phyloP scores from a whole-genome alignment of 164 flowering plant genomes.

The Annona squamosa region DNA sequence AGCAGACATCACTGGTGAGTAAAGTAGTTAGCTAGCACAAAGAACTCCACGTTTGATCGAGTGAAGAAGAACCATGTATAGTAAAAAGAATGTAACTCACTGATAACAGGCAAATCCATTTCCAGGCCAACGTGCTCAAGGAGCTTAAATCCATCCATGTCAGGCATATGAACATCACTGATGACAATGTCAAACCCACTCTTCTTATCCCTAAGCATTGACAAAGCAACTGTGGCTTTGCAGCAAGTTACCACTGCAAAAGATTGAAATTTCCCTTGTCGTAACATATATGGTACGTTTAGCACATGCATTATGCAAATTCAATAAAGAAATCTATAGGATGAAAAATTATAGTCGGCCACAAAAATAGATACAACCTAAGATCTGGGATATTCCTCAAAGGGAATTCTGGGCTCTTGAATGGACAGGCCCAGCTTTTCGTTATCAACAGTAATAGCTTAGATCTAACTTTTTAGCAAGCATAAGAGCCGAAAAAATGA shows the following conservation, averaged over 20 bases:
- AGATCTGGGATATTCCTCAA: no score
- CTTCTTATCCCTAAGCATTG: constrained; percentile 59
- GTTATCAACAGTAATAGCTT: no score
- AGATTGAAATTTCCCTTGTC: constrained; percentile 1
- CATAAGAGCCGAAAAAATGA: no score
- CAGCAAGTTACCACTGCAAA: constrained; percentile 71
- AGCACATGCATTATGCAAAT: neutral
- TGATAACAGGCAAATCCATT: constrained; percentile 90
- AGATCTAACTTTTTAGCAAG: no score
- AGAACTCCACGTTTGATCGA: constrained; percentile 1
- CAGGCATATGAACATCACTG: constrained; percentile 94
- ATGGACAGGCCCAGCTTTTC: no score
- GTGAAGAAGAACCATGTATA: neutral
- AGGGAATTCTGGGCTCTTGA: no score
- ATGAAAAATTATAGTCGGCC: neutral
- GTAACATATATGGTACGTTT: neutral
- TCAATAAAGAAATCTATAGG: neutral
- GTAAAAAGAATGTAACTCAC: constrained; percentile 37
- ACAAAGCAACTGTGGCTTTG: constrained; percentile 63
- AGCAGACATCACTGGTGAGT: constrained; percentile 77
- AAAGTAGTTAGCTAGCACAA: constrained; percentile 6
- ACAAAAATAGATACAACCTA: neutral
- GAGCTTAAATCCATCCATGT: constrained; percentile 84
- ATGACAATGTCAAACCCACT: constrained; percentile 75
- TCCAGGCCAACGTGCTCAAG: constrained; percentile 85